phyloP scores from a whole-genome alignment of 192 early-diverging fungal genomes.

The Helicostylum pulchrum region DNA sequence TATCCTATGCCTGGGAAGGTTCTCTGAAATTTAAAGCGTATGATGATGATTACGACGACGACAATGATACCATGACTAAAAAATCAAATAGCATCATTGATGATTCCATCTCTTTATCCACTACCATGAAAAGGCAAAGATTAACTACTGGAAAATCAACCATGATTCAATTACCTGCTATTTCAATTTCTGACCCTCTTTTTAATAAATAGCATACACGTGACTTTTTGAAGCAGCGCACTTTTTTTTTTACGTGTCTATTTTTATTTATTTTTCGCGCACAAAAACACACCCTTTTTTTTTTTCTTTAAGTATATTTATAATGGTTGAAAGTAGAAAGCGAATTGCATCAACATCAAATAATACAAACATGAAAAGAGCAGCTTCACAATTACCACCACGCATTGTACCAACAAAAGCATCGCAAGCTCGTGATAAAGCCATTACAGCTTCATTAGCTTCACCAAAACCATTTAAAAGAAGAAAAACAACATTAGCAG shows the following conservation, averaged over 20 bases:
- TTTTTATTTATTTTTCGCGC: background rate
- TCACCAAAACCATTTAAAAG: slow-evolving; percentile 2
- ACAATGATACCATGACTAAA: background rate
- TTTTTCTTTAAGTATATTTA: background rate
- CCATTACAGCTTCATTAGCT: background rate
- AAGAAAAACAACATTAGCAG: background rate
- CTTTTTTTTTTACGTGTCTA: background rate
- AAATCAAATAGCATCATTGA: background rate
- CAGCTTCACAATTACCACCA: background rate
- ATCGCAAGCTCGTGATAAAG: slow-evolving; percentile 10
- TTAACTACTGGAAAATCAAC: background rate
- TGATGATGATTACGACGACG: background rate
- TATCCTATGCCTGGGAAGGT: slow-evolving; percentile 18
- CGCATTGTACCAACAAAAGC: slow-evolving; percentile 4
- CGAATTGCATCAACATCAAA: background rate
- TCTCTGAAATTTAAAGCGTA: slow-evolving; percentile 5
- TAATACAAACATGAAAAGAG: background rate
- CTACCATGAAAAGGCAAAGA: background rate
- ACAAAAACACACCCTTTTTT: background rate
- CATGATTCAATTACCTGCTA: background rate
- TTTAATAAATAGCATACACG: background rate
- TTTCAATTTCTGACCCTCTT: background rate
- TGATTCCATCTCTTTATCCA: slow-evolving; percentile 8
- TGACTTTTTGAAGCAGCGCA: background rate
- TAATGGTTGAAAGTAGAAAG: background rate